A percentile compares a stretch with the other conserved stretches of the same genome.
phyloP scores from a whole-genome alignment of 176 grass and related monocot species.

The Oryza punctata region DNA sequence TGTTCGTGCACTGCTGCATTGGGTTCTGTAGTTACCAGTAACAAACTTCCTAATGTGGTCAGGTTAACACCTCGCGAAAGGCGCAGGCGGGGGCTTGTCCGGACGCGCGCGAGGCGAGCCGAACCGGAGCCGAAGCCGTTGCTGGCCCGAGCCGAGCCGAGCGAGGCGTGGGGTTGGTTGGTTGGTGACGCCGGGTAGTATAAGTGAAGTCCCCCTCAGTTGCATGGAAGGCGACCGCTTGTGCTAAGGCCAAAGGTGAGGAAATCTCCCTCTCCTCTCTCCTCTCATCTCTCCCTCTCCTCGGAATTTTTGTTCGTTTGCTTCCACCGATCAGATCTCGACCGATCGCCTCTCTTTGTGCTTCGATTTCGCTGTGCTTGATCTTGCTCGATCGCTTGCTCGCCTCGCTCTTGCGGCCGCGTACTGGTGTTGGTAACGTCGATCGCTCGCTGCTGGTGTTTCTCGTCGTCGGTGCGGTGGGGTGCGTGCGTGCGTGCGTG shows the following conservation, averaged over 20 bases:
- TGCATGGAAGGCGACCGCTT: conserved; percentile 26
- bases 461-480: not conserved
- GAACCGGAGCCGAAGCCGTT: not conserved
- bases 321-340: not conserved
- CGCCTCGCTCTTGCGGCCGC: not conserved
- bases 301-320: not conserved
- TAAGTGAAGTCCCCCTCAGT: not conserved
- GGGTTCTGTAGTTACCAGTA: not conserved
- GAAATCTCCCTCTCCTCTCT: not conserved
- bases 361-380: not conserved
- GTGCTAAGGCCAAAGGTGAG: conserved; percentile 32
- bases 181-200: conserved; percentile 25
- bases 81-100: not conserved
- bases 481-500: too few relatives aligned
- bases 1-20: not conserved
- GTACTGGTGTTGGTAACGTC: not conserved
- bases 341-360: not conserved
- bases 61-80: not conserved
- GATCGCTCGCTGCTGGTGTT: not conserved
- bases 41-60: conserved; percentile 19
- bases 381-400: not conserved
- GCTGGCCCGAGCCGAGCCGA: not conserved
- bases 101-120: not conserved
- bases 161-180: not conserved
- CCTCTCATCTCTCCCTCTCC: not conserved